Conservation (phyloP, 2,329 filamentous ascomycete species). For the Cordyceps cicadae region DNA sequence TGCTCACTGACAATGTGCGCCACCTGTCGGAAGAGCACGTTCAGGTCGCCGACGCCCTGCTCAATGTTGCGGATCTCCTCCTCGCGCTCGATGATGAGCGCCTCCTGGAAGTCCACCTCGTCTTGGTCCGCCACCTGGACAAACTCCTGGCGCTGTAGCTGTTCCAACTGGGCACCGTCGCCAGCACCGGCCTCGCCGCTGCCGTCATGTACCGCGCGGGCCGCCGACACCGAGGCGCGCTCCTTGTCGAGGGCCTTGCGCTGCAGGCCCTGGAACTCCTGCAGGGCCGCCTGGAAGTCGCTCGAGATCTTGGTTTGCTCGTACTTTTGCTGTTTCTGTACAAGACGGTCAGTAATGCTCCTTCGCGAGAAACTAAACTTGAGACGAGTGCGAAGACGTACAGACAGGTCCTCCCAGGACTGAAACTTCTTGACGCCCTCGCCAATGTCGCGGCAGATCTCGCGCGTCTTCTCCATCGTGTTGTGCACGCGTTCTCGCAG, state of each 20-base stretch:
- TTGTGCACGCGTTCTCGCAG: slow-evolving; percentile 86
- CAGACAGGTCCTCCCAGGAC: slow-evolving; percentile 74
- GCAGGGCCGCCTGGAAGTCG: slow-evolving; percentile 81
- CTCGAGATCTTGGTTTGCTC: slow-evolving; percentile 90
- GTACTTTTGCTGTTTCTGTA: slow-evolving; percentile 86
- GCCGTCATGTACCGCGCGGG: slow-evolving; percentile 69
- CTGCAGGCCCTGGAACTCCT: slow-evolving; percentile 90
- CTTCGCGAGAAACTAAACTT: not conserved
- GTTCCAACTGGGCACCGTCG: slow-evolving; percentile 29
- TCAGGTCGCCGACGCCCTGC: slow-evolving; percentile 88
- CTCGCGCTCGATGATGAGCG: slow-evolving; percentile 90
- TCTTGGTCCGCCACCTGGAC: slow-evolving; percentile 78
- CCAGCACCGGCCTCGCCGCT: slow-evolving; percentile 29
- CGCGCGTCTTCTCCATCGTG: slow-evolving; percentile 75
- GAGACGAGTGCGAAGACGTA: slow-evolving; percentile 28
- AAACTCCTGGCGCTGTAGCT: slow-evolving; percentile 61
- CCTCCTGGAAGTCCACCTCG: slow-evolving; percentile 96
- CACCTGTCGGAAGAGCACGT: slow-evolving; percentile 96
- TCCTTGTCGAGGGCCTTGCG: slow-evolving; percentile 86
- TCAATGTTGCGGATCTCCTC: slow-evolving; percentile 96
- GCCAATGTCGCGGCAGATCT: slow-evolving; percentile 82
- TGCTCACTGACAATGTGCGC: slow-evolving; percentile 95
- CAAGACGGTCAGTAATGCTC: not conserved
- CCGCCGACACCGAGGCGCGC: slow-evolving; percentile 74
- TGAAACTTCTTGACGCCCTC: slow-evolving; percentile 91